phyloP scores from a whole-genome alignment of 192 early-diverging fungal species.

The Coemansia sp. region DNA sequence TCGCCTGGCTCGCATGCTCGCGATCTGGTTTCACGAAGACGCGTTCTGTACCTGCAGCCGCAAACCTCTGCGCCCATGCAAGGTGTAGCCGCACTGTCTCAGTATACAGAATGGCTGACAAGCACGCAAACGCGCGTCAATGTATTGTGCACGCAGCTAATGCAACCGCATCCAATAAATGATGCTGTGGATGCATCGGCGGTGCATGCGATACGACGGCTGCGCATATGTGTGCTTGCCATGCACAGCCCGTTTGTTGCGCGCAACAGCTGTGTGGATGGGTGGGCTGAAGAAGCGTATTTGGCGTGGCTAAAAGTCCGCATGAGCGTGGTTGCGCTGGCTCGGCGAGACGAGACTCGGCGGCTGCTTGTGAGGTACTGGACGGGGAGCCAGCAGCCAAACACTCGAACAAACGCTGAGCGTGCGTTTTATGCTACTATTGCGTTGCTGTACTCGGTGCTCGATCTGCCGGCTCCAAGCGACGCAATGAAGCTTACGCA shows the following conservation, averaged over 20 bases:
- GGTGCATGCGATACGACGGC: slow-evolving; percentile 12
- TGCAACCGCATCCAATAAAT: neutral
- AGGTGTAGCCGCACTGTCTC: neutral
- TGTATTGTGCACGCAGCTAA: slow-evolving; percentile 9
- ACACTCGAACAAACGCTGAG: neutral
- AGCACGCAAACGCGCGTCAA: neutral
- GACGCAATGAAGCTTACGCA: slow-evolving; percentile 19
- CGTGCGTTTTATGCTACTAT: neutral
- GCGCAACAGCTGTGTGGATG: neutral
- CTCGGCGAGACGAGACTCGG: neutral
- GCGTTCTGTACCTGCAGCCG: slow-evolving; percentile 43
- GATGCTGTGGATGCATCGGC: neutral
- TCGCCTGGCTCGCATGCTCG: neutral
- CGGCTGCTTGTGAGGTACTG: slow-evolving; percentile 19
- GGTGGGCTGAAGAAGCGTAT: slow-evolving; percentile 32
- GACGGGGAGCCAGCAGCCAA: slow-evolving; percentile 10
- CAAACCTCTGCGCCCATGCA: neutral
- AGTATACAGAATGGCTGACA: slow-evolving; percentile 25
- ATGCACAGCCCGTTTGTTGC: slow-evolving; percentile 3
- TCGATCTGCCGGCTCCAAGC: slow-evolving; percentile 26
- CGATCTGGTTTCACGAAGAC: neutral
- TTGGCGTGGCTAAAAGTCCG: slow-evolving; percentile 32
- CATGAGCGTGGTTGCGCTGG: slow-evolving; percentile 16
- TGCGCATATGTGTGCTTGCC: slow-evolving; percentile 26
- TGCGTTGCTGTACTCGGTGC: slow-evolving; percentile 17